Base-by-base conservation (phyloP, 306 rosid species). In the Morella rubra region DNA sequence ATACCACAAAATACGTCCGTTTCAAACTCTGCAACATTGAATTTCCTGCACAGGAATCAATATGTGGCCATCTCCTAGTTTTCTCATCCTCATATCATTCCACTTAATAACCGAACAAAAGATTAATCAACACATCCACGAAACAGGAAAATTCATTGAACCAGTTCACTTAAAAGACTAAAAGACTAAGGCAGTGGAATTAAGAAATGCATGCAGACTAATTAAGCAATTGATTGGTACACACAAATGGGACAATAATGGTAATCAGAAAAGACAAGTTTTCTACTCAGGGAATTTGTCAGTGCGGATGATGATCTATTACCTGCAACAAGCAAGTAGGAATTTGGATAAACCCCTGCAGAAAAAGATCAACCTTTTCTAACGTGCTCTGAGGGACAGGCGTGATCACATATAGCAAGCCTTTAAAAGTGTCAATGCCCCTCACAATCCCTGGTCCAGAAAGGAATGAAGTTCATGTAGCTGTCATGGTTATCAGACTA, bases 281-380 rank as follows among this genome's bases (percentile, higher is more conserved):
- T 42, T 73, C 74, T 44, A 46, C 44, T 14, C 51, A 68, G 44
- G 52, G 24, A 77, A 22, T 9, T 32, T 52, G 32, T 37, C 74
- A 40, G 74, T 66, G 73, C 67, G 24, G 37, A 44, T 72, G 44
- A 42, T 16, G 71, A 61, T 72, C 19, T 71, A 79, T 87, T 84
- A 85, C 98, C 96, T 92, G 93, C 85, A 92, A 81, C 77, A 95
- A 88, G 79, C 84, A 74, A 37, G 96, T 80, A 78, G 98, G 98
- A 89, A 90, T 87, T 83, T 90, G 93, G 71, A 95, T 84, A 79
- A 71, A 87, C 42, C 98, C 97, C 88, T 88, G 96, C 74, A 92
- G 83, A 74, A 95, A 79, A 59, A 92, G 87, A 83, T 92, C 83
- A 45, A 92, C 97, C 69, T 85, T 92, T 78, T 87, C 95, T 81